phyloP scores from a whole-genome alignment of 176 grass and related monocot genomes.

The Aegilops sharonensis region DNA sequence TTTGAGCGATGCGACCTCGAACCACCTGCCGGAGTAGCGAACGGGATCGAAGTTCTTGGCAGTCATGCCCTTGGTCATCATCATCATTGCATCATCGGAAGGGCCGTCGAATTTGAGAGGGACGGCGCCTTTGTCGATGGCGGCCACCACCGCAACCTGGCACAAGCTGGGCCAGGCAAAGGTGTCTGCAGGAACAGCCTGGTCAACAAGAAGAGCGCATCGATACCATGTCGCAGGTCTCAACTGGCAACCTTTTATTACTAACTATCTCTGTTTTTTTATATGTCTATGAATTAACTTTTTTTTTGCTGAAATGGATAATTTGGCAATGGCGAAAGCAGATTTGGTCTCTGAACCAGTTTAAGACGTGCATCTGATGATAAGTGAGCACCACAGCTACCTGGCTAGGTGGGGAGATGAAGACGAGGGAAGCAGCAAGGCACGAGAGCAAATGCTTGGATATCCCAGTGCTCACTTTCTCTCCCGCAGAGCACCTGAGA shows the following conservation, averaged over 20 bases:
- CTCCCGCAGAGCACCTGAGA: constrained; percentile 14
- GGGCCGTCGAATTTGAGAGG: constrained; percentile 46
- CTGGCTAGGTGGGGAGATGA: constrained; percentile 57
- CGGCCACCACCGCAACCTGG: constrained; percentile 49
- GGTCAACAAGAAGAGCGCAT: constrained; percentile 47
- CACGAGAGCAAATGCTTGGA: constrained; percentile 50
- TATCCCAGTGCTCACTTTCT: background rate
- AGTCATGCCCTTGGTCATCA: constrained; percentile 89
- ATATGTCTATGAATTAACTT: background rate
- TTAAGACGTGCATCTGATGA: background rate
- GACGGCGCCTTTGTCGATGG: constrained; percentile 22
- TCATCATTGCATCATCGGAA: constrained; percentile 43
- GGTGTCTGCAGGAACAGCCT: constrained; percentile 66
- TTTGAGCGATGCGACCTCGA: constrained; percentile 91
- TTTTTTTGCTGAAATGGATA: background rate
- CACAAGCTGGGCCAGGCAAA: constrained; percentile 39
- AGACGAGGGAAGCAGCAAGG: constrained; percentile 58
- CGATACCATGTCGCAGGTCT: background rate
- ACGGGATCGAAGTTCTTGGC: constrained; percentile 82
- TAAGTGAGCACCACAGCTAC: background rate
- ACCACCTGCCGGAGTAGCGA: constrained; percentile 97
- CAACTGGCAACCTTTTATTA: background rate
- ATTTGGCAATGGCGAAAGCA: background rate
- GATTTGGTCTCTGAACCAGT: background rate
- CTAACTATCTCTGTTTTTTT: too few relatives aligned